A percentile compares a stretch with the other conserved stretches of the same genome.
phyloP scores from a whole-genome alignment of 257 asterid species.

The Osmanthus fragrans region DNA sequence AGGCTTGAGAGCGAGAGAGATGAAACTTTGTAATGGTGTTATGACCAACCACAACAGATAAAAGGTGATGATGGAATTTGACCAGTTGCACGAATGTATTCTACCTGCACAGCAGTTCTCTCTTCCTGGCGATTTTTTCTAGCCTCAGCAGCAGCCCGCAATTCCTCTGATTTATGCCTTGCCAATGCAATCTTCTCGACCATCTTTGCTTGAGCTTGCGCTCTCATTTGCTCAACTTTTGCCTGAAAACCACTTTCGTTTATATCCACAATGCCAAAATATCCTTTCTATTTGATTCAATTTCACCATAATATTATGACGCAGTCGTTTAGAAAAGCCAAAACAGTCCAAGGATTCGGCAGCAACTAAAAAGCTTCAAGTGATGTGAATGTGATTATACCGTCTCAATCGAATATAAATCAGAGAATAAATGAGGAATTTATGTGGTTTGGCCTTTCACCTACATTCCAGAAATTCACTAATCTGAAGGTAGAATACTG shows the following conservation, averaged over 20 bases:
- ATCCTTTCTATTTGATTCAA: neutral
- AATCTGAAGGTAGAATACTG: too few relatives aligned
- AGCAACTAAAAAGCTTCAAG: too few relatives aligned
- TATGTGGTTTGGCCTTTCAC: too few relatives aligned
- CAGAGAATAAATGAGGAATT: too few relatives aligned
- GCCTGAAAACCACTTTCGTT: constrained; percentile 30
- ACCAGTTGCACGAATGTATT: constrained; percentile 80
- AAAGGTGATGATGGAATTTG: constrained; percentile 71
- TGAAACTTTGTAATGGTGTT: neutral
- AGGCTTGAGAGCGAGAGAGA: neutral
- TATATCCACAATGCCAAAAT: constrained; percentile 1
- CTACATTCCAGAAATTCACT: too few relatives aligned
- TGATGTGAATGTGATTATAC: too few relatives aligned
- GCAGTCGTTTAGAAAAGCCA: too few relatives aligned
- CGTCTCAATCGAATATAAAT: too few relatives aligned
- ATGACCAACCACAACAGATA: constrained; percentile 84
- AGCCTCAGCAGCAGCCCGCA: constrained; percentile 72
- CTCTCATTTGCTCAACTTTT: constrained; percentile 78
- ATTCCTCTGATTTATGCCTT: constrained; percentile 80
- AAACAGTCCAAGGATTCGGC: too few relatives aligned
- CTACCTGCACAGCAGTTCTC: constrained; percentile 69
- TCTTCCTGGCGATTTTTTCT: constrained; percentile 63
- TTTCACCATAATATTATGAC: too few relatives aligned
- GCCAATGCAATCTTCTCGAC: constrained; percentile 85
- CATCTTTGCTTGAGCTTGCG: constrained; percentile 85